These are phyloP conservation scores for Tulasnella sp. DNA, from an alignment of 768 basidiomycete genomes.

Conservation along the genomic window DNA sequence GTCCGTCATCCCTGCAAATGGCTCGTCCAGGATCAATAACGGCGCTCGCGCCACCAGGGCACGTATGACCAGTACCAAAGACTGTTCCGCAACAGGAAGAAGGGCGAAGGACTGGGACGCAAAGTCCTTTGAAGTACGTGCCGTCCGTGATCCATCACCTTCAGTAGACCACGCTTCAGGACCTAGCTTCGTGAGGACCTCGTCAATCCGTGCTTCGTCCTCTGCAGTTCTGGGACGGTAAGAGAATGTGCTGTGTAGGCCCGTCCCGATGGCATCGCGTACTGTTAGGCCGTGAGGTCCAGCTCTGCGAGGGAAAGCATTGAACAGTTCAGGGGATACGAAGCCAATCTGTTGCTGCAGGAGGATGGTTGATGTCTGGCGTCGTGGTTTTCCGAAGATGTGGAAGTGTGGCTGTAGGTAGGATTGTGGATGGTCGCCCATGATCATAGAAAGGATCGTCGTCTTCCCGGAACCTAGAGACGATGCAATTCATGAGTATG, in stretches of 20 bases:
- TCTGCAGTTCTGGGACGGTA: slow-evolving; percentile 36
- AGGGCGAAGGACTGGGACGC: slow-evolving; percentile 44
- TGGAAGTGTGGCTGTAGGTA: slow-evolving; percentile 57
- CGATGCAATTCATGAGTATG: too few relatives aligned
- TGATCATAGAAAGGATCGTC: slow-evolving; percentile 78
- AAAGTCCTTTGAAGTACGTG: neutral
- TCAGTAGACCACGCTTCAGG: slow-evolving; percentile 39
- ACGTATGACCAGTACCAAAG: slow-evolving; percentile 71
- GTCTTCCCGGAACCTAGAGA: slow-evolving; percentile 77
- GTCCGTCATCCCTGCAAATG: slow-evolving; percentile 86
- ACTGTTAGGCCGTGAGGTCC: slow-evolving; percentile 42
- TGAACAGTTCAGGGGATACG: slow-evolving; percentile 80
- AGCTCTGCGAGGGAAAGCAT: slow-evolving; percentile 72
- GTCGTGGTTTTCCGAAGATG: slow-evolving; percentile 54
- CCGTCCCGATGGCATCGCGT: slow-evolving; percentile 74
- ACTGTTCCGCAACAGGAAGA: slow-evolving; percentile 64
- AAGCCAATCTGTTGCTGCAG: slow-evolving; percentile 63
- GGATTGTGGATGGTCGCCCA: slow-evolving; percentile 92
- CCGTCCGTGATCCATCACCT: neutral
- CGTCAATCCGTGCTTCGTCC: slow-evolving; percentile 37
- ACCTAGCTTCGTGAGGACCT: slow-evolving; percentile 55
- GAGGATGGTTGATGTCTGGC: slow-evolving; percentile 38
- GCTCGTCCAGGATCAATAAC: slow-evolving; percentile 81
- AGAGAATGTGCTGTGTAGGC: slow-evolving; percentile 75
- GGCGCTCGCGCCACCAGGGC: slow-evolving; percentile 66